Percentiles rank a stretch among this genome's conserved stretches.
Evolutionary conservation across 148 eudicot species (phyloP).

Genomic region (Vaccinium darrowii): DNA sequence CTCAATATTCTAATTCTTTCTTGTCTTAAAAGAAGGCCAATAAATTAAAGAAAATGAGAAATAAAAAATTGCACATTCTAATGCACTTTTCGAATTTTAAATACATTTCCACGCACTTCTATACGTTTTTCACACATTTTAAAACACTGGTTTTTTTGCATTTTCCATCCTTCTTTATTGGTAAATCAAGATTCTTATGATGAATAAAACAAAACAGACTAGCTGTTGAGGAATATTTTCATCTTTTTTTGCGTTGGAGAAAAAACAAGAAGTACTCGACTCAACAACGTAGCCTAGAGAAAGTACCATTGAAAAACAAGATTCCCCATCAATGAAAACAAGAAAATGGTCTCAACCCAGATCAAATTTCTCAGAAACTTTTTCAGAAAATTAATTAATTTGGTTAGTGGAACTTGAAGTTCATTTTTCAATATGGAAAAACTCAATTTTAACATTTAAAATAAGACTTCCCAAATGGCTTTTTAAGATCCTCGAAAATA

Average conservation of each 20-base stretch:
- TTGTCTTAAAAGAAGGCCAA: not conserved
- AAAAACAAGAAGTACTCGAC: not conserved
- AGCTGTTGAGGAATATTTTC: not conserved
- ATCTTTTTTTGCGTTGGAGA: not conserved
- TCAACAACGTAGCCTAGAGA: not conserved
- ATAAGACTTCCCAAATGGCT: not conserved
- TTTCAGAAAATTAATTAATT: not conserved
- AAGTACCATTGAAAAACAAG: not conserved
- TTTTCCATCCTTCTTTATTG: not conserved
- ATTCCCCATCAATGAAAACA: constrained; percentile 10
- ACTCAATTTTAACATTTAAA: not conserved
- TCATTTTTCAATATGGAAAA: not conserved
- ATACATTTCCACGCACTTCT: not conserved
- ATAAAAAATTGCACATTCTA: not conserved
- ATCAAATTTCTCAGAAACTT: not conserved
- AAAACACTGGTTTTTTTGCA: not conserved
- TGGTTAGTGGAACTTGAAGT: not conserved
- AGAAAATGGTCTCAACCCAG: not conserved
- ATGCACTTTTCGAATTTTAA: no score
- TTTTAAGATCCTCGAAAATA: not conserved
- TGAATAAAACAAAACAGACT: not conserved
- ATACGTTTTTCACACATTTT: not conserved
- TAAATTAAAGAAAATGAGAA: not conserved
- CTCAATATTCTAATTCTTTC: not conserved
- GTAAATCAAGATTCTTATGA: not conserved